Base-by-base conservation (phyloP, 371 early-diverging fungal species). In the Cokeromyces recurvatus region DNA sequence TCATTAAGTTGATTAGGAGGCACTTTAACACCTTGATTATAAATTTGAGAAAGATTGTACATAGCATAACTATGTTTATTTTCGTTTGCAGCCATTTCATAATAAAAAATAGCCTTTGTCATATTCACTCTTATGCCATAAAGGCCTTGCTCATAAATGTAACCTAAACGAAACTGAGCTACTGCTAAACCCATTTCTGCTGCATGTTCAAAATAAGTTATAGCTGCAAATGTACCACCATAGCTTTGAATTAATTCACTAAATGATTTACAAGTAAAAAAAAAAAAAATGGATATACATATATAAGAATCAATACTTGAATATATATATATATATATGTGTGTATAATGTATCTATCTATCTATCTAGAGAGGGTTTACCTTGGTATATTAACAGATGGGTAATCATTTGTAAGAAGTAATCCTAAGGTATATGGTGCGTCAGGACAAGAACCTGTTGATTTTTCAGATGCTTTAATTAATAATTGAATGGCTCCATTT, bases 371-470 rank as follows among this genome's bases (percentile, higher is more conserved):
- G n/a, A n/a, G n/a, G n/a, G n/a, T 44, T 51, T 65, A 65, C 69
- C 32, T 57, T 9, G 70, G 66, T 41, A 69, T 55, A 44, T 45
- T 46, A 14, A 58, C 46, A 39, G 59, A 59, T 34, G 63, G 59
- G 27, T 68, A 66, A 4, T 59, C 53, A 24, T 64, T 57, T 9
- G 57, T 54, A 15, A 68, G 43, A 17, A 68, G 48, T 16, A 64
- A 53, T 4, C 60, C 73, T 31, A 68, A 43, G 16, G 67, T 48
- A 35, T 60, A 69, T 7, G 73, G 64, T 12, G 73, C 62, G 38
- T 73, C 73, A 12, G 60, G 61, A 15, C 62, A 62, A 29, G 48
- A 38, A 2, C 57, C 57, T 4, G 57, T 59, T 3, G 69, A 61
- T 20, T 54, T 56, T 21, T 66, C 60, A 29, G 61, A 57, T n/a